Conservation (phyloP, 108 stramenopile species). For the Cyclotella distinguenda region DNA sequence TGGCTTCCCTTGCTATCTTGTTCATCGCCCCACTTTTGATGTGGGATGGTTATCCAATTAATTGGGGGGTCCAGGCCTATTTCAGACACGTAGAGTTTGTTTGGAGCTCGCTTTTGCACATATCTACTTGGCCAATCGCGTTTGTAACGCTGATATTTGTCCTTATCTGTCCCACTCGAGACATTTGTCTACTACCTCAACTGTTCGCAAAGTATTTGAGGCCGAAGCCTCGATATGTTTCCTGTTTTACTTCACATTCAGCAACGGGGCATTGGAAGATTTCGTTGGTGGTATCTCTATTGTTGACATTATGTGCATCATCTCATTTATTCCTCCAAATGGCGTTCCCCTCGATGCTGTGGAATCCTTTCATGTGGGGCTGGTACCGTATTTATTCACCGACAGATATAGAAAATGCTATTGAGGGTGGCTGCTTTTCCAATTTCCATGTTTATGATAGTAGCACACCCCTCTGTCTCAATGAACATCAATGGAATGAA, state of each 20-base stretch:
- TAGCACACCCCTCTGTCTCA: constrained; percentile 27
- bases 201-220: not conserved
- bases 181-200: not conserved
- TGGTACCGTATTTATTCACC: constrained; percentile 35
- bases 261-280: constrained; percentile 25
- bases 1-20: not conserved
- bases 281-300: constrained; percentile 10
- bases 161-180: constrained; percentile 18
- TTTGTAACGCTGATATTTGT: constrained; percentile 5
- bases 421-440: constrained; percentile 27
- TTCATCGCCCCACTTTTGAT: constrained; percentile 15
- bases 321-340: constrained; percentile 22
- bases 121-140: constrained; percentile 36
- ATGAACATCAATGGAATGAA: constrained; percentile 34
- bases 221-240: not conserved
- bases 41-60: constrained; percentile 33
- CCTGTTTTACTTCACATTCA: not conserved
- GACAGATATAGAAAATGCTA: not conserved
- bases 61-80: constrained; percentile 4
- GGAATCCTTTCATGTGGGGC: constrained; percentile 49
- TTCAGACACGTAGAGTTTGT: constrained; percentile 38
- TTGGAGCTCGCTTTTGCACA: constrained; percentile 43
- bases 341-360: constrained; percentile 17
- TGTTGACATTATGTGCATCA: not conserved
- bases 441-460: not conserved